phyloP scores from a whole-genome alignment of 768 basidiomycete species.

The Tricholoma saponaceum region DNA sequence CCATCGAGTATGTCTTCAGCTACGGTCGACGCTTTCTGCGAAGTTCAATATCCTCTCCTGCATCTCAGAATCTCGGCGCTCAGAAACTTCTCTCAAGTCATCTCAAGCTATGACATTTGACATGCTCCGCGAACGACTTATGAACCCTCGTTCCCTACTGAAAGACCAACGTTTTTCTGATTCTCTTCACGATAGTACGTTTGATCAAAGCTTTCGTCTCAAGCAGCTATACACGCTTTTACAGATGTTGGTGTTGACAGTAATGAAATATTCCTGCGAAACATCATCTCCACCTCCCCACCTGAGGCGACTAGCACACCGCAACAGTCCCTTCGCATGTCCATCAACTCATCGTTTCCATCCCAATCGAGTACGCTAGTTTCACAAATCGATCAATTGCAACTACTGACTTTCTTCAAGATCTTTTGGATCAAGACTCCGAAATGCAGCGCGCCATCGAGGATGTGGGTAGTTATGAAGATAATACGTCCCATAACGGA shows the following conservation, averaged over 20 bases:
- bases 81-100: conserved; percentile 34
- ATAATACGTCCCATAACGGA: conserved; percentile 21
- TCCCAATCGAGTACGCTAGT: conserved; percentile 49
- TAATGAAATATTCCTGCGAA: conserved; percentile 35
- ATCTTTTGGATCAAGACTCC: conserved; percentile 65
- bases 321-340: conserved; percentile 52
- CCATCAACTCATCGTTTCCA: conserved; percentile 41
- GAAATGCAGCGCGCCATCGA: conserved; percentile 68
- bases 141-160: conserved; percentile 30
- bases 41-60: conserved; percentile 7
- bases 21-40: neutral
- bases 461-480: conserved; percentile 50
- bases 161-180: conserved; percentile 30
- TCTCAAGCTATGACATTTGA: conserved; percentile 46
- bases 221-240: neutral
- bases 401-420: conserved; percentile 29
- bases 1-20: conserved; percentile 39
- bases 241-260: conserved; percentile 29
- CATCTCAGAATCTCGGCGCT: conserved; percentile 18
- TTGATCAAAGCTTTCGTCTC: neutral
- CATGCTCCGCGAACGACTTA: conserved; percentile 42
- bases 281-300: conserved; percentile 36
- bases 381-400: neutral
- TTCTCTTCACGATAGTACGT: conserved; percentile 33
- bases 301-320: conserved; percentile 55